Evolutionary conservation across 169 alveolate species (phyloP), one percentile per base, ranked within the genome.

Genomic region (Eimeria necatrix): DNA sequence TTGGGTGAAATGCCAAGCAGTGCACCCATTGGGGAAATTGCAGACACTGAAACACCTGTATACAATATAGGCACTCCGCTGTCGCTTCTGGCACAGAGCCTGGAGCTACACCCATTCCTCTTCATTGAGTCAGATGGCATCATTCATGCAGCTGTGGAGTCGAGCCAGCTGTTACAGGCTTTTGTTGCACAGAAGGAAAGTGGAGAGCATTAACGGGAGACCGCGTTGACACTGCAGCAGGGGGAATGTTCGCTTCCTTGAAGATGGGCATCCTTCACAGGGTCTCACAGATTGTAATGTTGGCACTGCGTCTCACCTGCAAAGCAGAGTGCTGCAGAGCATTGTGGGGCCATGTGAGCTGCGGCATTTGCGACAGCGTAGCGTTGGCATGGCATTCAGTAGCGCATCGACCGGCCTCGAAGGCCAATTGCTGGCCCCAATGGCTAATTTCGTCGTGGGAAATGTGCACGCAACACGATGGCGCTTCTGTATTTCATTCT

Each of bases 1-100:
- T 53, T 81, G 74, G 91, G 91, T 52, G 73, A 81, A n/a, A 4
- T 53, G 73, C 73, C 91, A 48, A 56, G 73, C 74, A 56, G 60
- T 20, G 53, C 74, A 52, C 16, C 24, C 41, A 26, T 81, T 14
- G 48, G 9, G 7, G 32, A 51, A 20, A 52, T 81, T 16, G 91
- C 64, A 18, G 91, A 51, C 48, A 81, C 53, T 7, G 91, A 81
- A 2, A 56, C 51, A 2, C 91, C 91, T 6, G 73, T 81, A 10
- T 81, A 51, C 32, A n/a, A 14, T 53, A 18, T 14, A 22, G 74
- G 18, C 73, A 81, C 74, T 24, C 64, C 70, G 10, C 91, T 81
- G 24, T 59, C 91, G n/a, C 91, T 20, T 12, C 18, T 81, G 10
- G 91, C 91, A 51, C 91, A 81, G 56, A 52, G 73, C 41, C 76